These are phyloP conservation scores for Cornus kousa DNA, from an alignment of 148 eudicot species.

Conservation along the genomic window DNA sequence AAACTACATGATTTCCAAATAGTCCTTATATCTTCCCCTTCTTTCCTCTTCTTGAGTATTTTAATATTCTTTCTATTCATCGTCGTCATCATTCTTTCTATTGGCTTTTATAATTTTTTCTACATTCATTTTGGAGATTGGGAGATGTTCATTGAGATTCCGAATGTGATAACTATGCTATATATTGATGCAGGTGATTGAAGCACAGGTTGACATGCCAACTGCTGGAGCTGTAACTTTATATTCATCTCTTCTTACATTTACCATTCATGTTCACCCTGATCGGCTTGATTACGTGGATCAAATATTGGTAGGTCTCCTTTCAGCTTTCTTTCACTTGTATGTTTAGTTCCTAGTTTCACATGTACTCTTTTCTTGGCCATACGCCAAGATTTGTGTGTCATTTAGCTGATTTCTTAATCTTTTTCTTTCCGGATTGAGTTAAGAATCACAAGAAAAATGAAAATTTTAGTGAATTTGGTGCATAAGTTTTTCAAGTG, in stretches of 20 bases:
- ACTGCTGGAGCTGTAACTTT: conserved; percentile 80
- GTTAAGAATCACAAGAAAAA: not conserved
- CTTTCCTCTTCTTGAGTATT: too few relatives aligned
- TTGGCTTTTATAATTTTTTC: too few relatives aligned
- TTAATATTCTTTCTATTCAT: too few relatives aligned
- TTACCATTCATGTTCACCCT: conserved; percentile 89
- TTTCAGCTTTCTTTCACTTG: conserved; percentile 16
- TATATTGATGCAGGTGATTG: conserved; percentile 72
- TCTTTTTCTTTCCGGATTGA: not conserved
- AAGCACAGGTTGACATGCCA: conserved; percentile 94
- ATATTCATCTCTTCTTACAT: conserved; percentile 89
- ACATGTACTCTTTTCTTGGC: not conserved
- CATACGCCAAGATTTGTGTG: not conserved
- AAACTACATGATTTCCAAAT: too few relatives aligned
- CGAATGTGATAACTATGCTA: conserved; percentile 5
- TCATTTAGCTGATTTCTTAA: not conserved
- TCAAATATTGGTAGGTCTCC: conserved; percentile 82
- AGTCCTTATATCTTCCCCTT: too few relatives aligned
- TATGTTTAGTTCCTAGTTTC: not conserved
- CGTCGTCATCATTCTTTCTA: too few relatives aligned
- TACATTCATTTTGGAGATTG: too few relatives aligned
- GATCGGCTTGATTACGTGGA: conserved; percentile 97
- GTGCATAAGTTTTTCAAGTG: not conserved
- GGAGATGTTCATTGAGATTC: not conserved
- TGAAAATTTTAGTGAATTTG: not conserved